Evolutionary conservation across 345 rosid species (phyloP), one percentile per base, ranked within the genome.

Genomic region (Citrus inodora): DNA sequence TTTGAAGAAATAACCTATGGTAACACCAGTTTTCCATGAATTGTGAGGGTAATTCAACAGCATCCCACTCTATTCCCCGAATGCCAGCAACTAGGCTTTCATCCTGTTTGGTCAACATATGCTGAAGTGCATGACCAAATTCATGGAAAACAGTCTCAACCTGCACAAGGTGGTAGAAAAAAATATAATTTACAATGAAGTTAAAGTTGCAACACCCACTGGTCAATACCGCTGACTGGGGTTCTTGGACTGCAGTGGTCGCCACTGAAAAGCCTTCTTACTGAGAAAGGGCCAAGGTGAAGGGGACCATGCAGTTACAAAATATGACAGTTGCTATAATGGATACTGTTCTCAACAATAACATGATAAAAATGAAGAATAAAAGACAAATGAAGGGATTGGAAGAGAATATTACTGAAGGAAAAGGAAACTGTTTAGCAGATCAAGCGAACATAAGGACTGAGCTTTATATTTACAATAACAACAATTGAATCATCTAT

Each of bases 11-110:
- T 61, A 73, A 94, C 98, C 95, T 91, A 80, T 93, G 98, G 87
- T 93, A 94, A 85, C 98, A 94, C 98, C 98, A 94, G 74, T 94
- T 94, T 87, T 94, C 97, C 98, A 95, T 94, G 83, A 94, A 94
- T 67, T 94, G 98, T 19, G 98, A 94, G 56, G 97, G 97, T 80
- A 94, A 85, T 82, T 94, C 98, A 81, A 93, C 92, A 28, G 98
- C 98, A 81, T 94, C 98, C 98, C 98, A 93, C 80, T 94, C 98
- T 46, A 94, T 84, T 74, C 93, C 94, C 27, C 97, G 87, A 59
- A 87, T 89, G 79, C 98, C 98, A 87, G 98, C 86, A 74, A 92
- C 97, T 73, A 94, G 90, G 73, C 98, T 93, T 81, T 94, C 98
- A 37, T 94, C 98, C 84, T 89, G 82, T 80, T 85, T 90, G 80